These are phyloP conservation scores for Gastrodia elata DNA, from an alignment of 106 monocot genomes.

Conservation along the genomic window DNA sequence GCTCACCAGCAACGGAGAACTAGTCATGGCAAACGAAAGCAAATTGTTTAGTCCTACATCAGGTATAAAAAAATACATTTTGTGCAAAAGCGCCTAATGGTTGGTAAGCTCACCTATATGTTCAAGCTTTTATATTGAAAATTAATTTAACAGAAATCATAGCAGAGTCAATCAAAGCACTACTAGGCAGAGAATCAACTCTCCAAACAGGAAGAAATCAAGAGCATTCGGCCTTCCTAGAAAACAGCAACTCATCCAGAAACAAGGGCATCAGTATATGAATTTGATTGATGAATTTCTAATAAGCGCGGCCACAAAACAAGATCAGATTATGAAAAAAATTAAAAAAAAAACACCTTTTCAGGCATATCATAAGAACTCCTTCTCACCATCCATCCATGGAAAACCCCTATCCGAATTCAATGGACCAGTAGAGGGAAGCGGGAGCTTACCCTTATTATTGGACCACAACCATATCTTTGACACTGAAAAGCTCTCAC, in stretches of 20 bases:
- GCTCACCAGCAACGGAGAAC: not conserved
- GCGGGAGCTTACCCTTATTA: slow-evolving; percentile 60
- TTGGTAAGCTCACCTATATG: not conserved
- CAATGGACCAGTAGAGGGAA: slow-evolving; percentile 27
- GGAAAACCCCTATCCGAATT: slow-evolving; percentile 32
- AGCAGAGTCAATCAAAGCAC: not conserved
- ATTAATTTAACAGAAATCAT: not conserved
- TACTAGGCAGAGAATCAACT: not conserved
- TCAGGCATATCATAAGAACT: slow-evolving; percentile 37
- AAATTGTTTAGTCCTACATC: not conserved
- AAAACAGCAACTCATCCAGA: not conserved
- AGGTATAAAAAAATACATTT: not conserved
- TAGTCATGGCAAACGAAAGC: not conserved
- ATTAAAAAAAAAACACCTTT: slow-evolving; percentile 4
- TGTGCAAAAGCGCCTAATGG: not conserved
- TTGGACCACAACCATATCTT: slow-evolving; percentile 81
- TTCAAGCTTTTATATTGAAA: not conserved
- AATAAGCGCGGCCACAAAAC: not conserved
- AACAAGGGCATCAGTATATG: slow-evolving; percentile 5
- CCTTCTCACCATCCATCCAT: slow-evolving; percentile 36
- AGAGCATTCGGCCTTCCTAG: not conserved
- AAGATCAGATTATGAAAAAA: not conserved
- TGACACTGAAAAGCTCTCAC: slow-evolving; percentile 79
- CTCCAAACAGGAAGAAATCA: not conserved
- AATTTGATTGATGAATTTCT: slow-evolving; percentile 14